Evolutionary conservation across 441 rosid genomes (phyloP).

Genomic region (Lepidium campestre): DNA sequence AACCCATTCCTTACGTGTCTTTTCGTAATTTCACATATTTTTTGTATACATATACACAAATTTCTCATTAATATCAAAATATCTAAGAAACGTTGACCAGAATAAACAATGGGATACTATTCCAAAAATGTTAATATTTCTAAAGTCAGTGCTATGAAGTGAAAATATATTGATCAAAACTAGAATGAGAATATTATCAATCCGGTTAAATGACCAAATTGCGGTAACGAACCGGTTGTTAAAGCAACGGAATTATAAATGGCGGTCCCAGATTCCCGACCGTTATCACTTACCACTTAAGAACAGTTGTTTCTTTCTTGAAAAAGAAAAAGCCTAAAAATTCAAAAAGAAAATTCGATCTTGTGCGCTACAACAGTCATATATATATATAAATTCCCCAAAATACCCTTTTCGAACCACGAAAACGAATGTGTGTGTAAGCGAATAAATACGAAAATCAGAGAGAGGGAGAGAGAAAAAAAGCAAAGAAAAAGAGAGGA

Average conservation of each 20-base stretch:
- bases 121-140: too few relatives aligned
- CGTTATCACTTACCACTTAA: slow-evolving; percentile 32
- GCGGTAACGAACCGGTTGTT: slow-evolving; percentile 2
- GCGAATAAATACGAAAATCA: slow-evolving; percentile 24
- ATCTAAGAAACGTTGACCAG: slow-evolving; percentile 5
- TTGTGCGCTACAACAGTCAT: not conserved
- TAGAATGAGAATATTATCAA: too few relatives aligned
- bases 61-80: not conserved
- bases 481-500: not conserved
- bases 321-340: not conserved
- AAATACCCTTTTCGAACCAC: slow-evolving; percentile 16
- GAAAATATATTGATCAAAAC: not conserved
- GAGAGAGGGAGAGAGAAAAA: not conserved
- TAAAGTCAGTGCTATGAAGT: too few relatives aligned
- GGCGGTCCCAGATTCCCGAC: slow-evolving; percentile 36
- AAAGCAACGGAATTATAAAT: not conserved
- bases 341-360: not conserved
- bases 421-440: slow-evolving; percentile 6
- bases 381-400: not conserved
- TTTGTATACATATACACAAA: not conserved
- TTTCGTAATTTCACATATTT: slow-evolving; percentile 2
- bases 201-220: slow-evolving; percentile 12
- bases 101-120: not conserved
- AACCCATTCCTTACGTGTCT: slow-evolving; percentile 13
- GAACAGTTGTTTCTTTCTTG: slow-evolving; percentile 14